Evolutionary conservation across 305 asterid genomes (phyloP).

Genomic region (Fraxinus greggii): DNA sequence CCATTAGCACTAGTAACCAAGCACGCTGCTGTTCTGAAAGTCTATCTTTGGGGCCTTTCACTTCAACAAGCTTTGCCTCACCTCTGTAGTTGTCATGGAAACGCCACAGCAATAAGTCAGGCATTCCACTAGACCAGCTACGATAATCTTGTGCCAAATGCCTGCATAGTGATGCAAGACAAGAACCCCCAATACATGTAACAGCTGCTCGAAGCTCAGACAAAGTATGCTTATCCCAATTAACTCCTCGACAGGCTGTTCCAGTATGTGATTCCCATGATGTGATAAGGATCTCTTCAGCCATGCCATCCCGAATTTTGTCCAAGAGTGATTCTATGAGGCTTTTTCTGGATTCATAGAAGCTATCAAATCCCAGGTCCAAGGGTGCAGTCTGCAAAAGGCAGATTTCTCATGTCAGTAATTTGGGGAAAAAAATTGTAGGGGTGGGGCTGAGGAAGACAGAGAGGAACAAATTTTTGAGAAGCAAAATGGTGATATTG

Average conservation of each 20-base stretch:
- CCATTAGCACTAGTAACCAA: constrained; percentile 77
- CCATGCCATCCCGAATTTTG: constrained; percentile 69
- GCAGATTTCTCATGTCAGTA: neutral
- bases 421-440: neutral
- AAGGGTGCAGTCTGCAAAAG: constrained; percentile 80
- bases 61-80: constrained; percentile 96
- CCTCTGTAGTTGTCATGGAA: constrained; percentile 67
- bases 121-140: constrained; percentile 99
- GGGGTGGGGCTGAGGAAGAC: neutral
- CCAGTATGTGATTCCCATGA: constrained; percentile 70
- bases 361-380: constrained; percentile 82
- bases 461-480: neutral
- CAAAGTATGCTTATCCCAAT: constrained; percentile 80
- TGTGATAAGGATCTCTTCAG: constrained; percentile 78
- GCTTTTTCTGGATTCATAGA: constrained; percentile 64
- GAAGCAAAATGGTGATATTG: neutral
- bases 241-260: constrained; percentile 81
- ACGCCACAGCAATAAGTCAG: constrained; percentile 90
- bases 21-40: constrained; percentile 98
- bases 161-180: constrained; percentile 73
- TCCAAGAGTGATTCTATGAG: constrained; percentile 62
- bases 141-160: constrained; percentile 88
- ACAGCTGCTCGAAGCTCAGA: constrained; percentile 73
- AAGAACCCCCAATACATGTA: constrained; percentile 77
- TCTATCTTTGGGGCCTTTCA: constrained; percentile 88